Base-by-base conservation (phyloP, 495 filamentous ascomycete genomes). In the Trichoderma virens region DNA sequence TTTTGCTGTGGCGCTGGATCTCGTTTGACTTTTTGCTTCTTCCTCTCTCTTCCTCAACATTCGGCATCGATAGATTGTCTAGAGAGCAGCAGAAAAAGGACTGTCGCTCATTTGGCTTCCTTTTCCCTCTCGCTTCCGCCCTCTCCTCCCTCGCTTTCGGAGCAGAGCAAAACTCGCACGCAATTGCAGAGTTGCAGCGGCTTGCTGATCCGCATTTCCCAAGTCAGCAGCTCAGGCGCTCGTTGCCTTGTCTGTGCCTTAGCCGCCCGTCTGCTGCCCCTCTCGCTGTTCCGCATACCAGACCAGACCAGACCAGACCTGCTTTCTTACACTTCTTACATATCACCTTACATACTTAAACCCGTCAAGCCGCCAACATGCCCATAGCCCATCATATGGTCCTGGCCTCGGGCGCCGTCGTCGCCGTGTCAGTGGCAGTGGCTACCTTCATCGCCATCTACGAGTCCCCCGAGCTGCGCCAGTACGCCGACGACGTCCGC, bases 401-500 rank as follows among this genome's bases (percentile, higher is more conserved):
- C 27, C 60, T 78, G 54, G 70, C 77, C 62, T 73, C 79, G 93
- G 91, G 87, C 69, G 83, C 91, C 72, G 88, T 94, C 18, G 84
- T 94, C 69, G 88, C 85, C 66, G 81, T 90, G 16, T 84, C 88
- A 45, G 84, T 92, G 27, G 82, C 91, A 38, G 86, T 91, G 31
- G 90, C 90, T 65, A 90, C 90, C 47, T 90, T 90, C 7, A 86
- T 94, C 62, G 91, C 91, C 41, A 81, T 93, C 63, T 96, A 96
- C 75, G 90, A 94, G 71, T 90, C 85, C 25, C 90, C 90, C 14
- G 87, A 93, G 73, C 80, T 94, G 56, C 85, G 88, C 69, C 83
- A 87, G 76, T 88, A 88, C 79, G 82, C 92, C 61, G 83, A 89
- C 64, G 85, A 86, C 66, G 86, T 89, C 60, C 88, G 91, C 59